These are phyloP conservation scores for Blastobotrys ciferrii DNA, from an alignment of 1,139 yeast species.

Conservation along the genomic window DNA sequence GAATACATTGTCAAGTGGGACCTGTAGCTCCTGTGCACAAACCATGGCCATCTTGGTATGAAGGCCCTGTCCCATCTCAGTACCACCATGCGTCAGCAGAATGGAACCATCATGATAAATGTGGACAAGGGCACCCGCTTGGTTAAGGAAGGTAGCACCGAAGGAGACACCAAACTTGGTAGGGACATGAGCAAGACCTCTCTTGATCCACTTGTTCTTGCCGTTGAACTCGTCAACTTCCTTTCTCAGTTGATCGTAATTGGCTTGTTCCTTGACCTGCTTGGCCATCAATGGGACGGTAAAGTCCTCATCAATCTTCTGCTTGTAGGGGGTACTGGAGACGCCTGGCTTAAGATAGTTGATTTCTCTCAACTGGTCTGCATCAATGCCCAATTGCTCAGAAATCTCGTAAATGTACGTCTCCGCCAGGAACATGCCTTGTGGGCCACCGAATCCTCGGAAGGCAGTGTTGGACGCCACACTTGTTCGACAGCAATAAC, in stretches of 20 bases:
- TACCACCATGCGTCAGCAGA: constrained; percentile 46
- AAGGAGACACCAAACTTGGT: constrained; percentile 48
- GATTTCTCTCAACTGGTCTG: constrained; percentile 39
- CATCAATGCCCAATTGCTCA: constrained; percentile 40
- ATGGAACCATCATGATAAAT: constrained; percentile 48
- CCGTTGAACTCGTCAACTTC: constrained; percentile 43
- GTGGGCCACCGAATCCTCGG: constrained; percentile 50
- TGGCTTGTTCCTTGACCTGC: constrained; percentile 37
- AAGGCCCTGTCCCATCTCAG: constrained; percentile 51
- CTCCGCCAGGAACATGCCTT: constrained; percentile 47
- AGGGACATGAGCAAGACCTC: constrained; percentile 46
- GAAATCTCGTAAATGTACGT: constrained; percentile 41
- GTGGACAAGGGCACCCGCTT: constrained; percentile 48
- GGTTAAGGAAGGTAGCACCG: constrained; percentile 45
- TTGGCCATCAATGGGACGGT: constrained; percentile 39
- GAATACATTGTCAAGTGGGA: constrained; percentile 41
- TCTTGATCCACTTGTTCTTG: constrained; percentile 43
- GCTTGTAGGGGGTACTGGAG: constrained; percentile 43
- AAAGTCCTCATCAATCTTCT: constrained; percentile 42
- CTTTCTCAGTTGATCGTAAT: constrained; percentile 36
- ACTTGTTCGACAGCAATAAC: constrained; percentile 44
- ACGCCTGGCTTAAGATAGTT: constrained; percentile 38
- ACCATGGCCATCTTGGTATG: constrained; percentile 49
- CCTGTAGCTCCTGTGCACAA: constrained; percentile 43
- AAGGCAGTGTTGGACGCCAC: constrained; percentile 48